Evolutionary conservation across 441 rosid species (phyloP).

Genomic region (Erysimum cheiri): DNA sequence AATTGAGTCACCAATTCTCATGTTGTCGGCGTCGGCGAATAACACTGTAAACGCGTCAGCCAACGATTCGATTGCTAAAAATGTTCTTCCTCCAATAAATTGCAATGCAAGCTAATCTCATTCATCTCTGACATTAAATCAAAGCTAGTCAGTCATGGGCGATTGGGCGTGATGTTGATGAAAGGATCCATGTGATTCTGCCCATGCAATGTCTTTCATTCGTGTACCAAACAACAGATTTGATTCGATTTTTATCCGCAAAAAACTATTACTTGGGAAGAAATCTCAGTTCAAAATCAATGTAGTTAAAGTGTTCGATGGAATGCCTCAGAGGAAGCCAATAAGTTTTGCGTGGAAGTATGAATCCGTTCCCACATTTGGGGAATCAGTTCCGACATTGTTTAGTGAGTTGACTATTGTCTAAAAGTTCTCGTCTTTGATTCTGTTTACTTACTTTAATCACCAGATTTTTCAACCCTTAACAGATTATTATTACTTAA

Average conservation of each 20-base stretch:
- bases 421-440: constrained; percentile 16
- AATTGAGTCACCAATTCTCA: not conserved
- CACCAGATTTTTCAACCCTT: constrained; percentile 11
- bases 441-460: constrained; percentile 19
- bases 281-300: not conserved
- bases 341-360: not conserved
- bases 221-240: not conserved
- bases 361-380: not conserved
- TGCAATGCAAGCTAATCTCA: constrained; percentile 17
- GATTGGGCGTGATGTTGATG: not conserved
- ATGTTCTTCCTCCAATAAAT: not conserved
- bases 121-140: not conserved
- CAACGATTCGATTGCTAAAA: not conserved
- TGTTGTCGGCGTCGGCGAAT: not conserved
- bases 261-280: not conserved
- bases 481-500: constrained; percentile 9
- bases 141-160: too few relatives aligned
- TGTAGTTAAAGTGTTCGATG: constrained; percentile 4
- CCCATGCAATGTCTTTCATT: not conserved
- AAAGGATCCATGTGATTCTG: not conserved
- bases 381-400: constrained; percentile 3
- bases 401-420: constrained; percentile 8
- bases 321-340: constrained; percentile 32
- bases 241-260: too few relatives aligned
- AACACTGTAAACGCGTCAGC: not conserved